phyloP scores from a whole-genome alignment of 2,329 filamentous ascomycete genomes.

The Paraphoma sp. region DNA sequence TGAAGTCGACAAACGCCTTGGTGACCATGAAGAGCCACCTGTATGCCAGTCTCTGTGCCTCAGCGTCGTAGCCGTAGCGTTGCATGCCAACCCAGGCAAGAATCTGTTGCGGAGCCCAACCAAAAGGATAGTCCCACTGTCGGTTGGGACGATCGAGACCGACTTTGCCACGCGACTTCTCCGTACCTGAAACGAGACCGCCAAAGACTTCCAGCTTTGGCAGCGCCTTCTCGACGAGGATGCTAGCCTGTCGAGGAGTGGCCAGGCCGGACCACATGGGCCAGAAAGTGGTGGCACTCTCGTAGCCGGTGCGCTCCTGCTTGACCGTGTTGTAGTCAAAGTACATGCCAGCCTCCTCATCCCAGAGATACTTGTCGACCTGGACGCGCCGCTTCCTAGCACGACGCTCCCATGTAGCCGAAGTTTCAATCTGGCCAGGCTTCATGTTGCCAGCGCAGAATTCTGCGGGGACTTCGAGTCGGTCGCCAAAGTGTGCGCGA shows the following conservation, averaged over 20 bases:
- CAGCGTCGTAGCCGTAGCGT: constrained; percentile 89
- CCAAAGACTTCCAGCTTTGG: constrained; percentile 89
- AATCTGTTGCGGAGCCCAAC: constrained; percentile 99
- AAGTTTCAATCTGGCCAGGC: constrained; percentile 77
- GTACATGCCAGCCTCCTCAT: constrained; percentile 90
- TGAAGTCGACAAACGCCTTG: constrained; percentile 97
- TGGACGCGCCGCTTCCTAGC: constrained; percentile 82
- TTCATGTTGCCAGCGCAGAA: constrained; percentile 73
- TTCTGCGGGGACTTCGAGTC: constrained; percentile 79
- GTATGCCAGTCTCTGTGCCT: constrained; percentile 88
- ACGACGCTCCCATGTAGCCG: constrained; percentile 87
- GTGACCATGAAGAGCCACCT: constrained; percentile 99
- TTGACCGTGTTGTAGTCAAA: constrained; percentile 94
- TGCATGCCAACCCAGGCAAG: constrained; percentile 93
- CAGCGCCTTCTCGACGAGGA: constrained; percentile 79
- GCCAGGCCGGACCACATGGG: constrained; percentile 93
- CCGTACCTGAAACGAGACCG: constrained; percentile 86
- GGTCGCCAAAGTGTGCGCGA: constrained; percentile 82
- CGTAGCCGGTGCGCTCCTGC: constrained; percentile 81
- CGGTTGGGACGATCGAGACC: constrained; percentile 86
- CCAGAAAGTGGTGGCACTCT: constrained; percentile 95
- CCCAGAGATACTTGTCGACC: constrained; percentile 95
- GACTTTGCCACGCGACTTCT: constrained; percentile 82
- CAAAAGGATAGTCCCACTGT: constrained; percentile 98
- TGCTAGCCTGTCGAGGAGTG: constrained; percentile 82